Evolutionary conservation across 805 yeast genomes (phyloP), one percentile per base, ranked within the genome.

Genomic region (Wilhelminamyces savonicus): DNA sequence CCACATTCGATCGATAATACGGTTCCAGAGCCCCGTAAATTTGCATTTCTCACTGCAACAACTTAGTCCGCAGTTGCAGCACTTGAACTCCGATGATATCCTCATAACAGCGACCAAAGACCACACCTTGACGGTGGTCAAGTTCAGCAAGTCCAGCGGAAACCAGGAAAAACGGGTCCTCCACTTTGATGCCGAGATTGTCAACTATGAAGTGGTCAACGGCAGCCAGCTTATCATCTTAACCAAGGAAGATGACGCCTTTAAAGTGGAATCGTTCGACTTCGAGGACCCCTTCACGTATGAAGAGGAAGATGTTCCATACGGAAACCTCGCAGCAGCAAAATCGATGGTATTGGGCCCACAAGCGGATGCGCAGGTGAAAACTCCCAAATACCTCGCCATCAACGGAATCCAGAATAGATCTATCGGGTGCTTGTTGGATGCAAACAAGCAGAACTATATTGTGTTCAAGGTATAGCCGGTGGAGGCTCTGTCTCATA

Each of bases 391-490:
- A 3, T 44, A 44, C 27, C 22, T 69, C 24, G 43, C 66, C 0
- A 36, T 59, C n/a, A 64, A 56, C 33, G 35, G 52, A 5, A 23
- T 29, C n/a, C 34, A 35, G 2, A 21, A 35, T 3, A 43, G 52
- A 16, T 35, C 50, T 0, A 46, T 53, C 24, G 70, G 64, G 5
- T 63, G 69, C 35, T 35, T 72, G 11, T 36, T 71, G 21, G 74
- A 69, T 37, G 38, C 46, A 7, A 44, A 60, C 16, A 61, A 48
- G 28, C 64, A 58, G 36, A 54, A 60, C 29, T 69, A 67, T 39
- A 38, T 52, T 16, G 55, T 67, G 11, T 47, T 69, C 21, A 52
- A 51, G 4, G 7, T 4, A 5, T 6, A 12, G 10, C 11, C 8
- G 11, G n/a, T 7, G 5, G 24, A 4, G 5, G 16, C 11, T 7